Evolutionary conservation across 1,284 basidiomycete genomes (phyloP).

Genomic region (Macrocystidia cucumis): DNA sequence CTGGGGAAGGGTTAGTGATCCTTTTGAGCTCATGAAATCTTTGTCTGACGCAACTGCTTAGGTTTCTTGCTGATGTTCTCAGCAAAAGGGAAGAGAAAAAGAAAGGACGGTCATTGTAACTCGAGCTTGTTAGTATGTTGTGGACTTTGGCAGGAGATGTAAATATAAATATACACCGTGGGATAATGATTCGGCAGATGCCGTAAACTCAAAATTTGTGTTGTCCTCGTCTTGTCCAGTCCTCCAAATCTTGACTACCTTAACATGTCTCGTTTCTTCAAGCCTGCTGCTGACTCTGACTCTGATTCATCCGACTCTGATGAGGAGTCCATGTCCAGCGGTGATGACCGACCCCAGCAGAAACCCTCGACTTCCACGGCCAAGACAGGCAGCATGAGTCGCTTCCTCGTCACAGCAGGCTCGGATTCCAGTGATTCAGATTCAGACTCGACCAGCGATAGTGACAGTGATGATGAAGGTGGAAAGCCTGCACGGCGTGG

Average conservation of each 20-base stretch:
- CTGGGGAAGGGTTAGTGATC: slow-evolving; percentile 58
- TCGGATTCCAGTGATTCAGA: slow-evolving; percentile 38
- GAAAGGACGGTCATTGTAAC: too few species aligned
- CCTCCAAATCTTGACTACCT: background rate
- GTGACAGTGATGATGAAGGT: slow-evolving; percentile 30
- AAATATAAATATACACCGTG: too few species aligned
- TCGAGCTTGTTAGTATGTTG: too few species aligned
- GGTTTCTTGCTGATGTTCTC: too few species aligned
- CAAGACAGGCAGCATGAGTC: slow-evolving; percentile 68
- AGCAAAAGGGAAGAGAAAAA: too few species aligned
- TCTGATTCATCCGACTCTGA: slow-evolving; percentile 73
- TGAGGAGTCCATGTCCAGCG: slow-evolving; percentile 76
- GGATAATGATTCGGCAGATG: too few species aligned
- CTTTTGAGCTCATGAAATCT: too few species aligned
- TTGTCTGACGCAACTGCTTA: too few species aligned
- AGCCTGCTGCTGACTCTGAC: slow-evolving; percentile 76
- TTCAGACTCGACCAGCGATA: slow-evolving; percentile 38
- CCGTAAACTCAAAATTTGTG: too few species aligned
- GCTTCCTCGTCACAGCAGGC: slow-evolving; percentile 56
- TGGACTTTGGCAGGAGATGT: too few species aligned
- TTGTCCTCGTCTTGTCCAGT: slow-evolving; percentile 4
- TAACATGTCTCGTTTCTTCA: slow-evolving; percentile 82
- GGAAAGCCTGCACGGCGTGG: slow-evolving; percentile 13
- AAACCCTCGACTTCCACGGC: slow-evolving; percentile 39
- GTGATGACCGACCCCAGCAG: slow-evolving; percentile 53